Base-by-base conservation (phyloP, 2,329 filamentous ascomycete species). In the Hymenoscyphus repandus region DNA sequence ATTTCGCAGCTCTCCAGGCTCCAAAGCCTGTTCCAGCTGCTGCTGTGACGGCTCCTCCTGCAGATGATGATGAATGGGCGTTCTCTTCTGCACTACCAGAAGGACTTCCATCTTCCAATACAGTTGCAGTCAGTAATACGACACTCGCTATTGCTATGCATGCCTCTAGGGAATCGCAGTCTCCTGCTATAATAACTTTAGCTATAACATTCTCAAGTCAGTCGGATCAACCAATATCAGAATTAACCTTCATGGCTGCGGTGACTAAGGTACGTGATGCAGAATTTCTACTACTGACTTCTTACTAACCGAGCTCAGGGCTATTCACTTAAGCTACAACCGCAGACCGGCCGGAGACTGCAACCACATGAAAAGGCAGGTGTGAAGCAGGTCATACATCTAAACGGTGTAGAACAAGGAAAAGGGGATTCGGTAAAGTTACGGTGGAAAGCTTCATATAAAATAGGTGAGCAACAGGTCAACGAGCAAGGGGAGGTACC, bases 1-100 rank as follows among this genome's bases (percentile, higher is more conserved):
- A 69, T 49, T 69, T 68, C 57, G 67, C 65, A 55, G 66, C 59
- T 18, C 68, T 67, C 46, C 64, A 64, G 38, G 61, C 68, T 6
- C 53, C 71, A 40, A 22, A 20, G 32, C 60, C 70, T 33, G 42
- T 61, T 17, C 51, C 65, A 38, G 55, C 66, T 5, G 53, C 57
- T 50, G 58, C 61, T 46, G 7, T 27, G 22, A 60, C 72, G 6
- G 74, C 73, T 45, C 79, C 62, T 41, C 63, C 71, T 6, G 74
- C 73, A 45, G 82, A 88, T 41, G 92, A 96, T 45, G 92, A 97
- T 57, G 92, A 97, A 64, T 97, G 92, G 91, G 87, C 83, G 20
- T 97, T 97, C 67, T 83, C 88, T 2, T 97, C 92, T 0, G 85
- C 92, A 0, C 75, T 96, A 12, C 92, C 92, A 2, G 76, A 80